Base-by-base conservation (phyloP, 2,329 filamentous ascomycete species). In the Daldinia eschscholtzii region DNA sequence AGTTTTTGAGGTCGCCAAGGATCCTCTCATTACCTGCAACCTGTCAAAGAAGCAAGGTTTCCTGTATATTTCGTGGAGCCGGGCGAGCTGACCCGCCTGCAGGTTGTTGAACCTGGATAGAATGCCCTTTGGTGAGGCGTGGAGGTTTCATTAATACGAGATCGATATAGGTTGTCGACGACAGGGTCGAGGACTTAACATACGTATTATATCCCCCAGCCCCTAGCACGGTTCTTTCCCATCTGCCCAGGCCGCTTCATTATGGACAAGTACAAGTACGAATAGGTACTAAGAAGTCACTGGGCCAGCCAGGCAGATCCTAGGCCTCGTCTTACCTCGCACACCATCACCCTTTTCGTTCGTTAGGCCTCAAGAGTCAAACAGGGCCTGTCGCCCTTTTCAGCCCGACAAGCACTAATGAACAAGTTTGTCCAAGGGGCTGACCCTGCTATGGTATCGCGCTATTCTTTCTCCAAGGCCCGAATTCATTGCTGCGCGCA, bases 151-250 rank as follows among this genome's bases (percentile, higher is more conserved):
- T 68, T 70, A 73, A 70, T 68, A 71, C 60, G n/a, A 60, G 41
- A 33, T 60, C 57, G 57, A 67, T 73, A 73, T 73, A 72, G 72
- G 67, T 48, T 35, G 46, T 70, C 70, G 64, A 69, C 64, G 70
- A 72, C 72, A 73, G 70, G 72, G 72, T 67, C 68, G 64, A 70
- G 15, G 18, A 61, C 68, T 72, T 70, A 71, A 72, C 59, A 64
- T 44, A n/a, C 50, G 33, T 70, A 62, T 57, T 69, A 72, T 66
- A 71, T 63, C 64, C 62, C 63, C 59, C 62, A 50, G 60, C 61
- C 69, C 64, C 61, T 70, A 68, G 50, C 41, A 63, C 59, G n/a
- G 41, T 35, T 42, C 48, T 55, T 26, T 48, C 39, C 33, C 23
- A 55, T n/a, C 13, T 15, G 26, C 26, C 57, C 55, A 57, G 60